phyloP scores from a whole-genome alignment of 23 red algal species.

The Rhodosorus marinus region DNA sequence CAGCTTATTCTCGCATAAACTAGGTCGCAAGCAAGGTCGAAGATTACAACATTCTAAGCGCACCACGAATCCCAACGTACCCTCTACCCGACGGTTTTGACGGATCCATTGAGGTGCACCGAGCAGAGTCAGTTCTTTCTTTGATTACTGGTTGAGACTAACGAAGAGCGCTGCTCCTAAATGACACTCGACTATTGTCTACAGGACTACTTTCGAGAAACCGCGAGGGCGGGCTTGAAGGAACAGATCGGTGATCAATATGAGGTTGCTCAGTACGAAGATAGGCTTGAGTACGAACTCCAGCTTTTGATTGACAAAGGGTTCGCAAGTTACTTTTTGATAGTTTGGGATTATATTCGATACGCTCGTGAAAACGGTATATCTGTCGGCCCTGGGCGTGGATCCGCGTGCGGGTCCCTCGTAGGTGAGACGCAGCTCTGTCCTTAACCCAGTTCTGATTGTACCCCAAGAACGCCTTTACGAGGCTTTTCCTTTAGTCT shows the following conservation, averaged over 20 bases:
- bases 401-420: slow-evolving; percentile 83
- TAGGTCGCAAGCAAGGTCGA: slow-evolving; percentile 73
- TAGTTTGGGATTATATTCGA: slow-evolving; percentile 86
- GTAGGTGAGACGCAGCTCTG: too few relatives aligned
- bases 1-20: too few relatives aligned
- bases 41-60: slow-evolving; percentile 36
- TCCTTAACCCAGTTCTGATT: background rate
- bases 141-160: too few relatives aligned
- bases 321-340: slow-evolving; percentile 84
- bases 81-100: slow-evolving; percentile 27
- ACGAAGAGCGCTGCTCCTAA: too few relatives aligned
- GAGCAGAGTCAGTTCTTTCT: too few relatives aligned
- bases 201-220: slow-evolving; percentile 18
- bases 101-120: background rate
- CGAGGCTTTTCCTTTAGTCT: too few relatives aligned
- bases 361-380: slow-evolving; percentile 51
- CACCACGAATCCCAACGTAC: slow-evolving; percentile 63
- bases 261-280: too few relatives aligned
- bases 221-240: slow-evolving; percentile 6
- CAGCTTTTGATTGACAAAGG: slow-evolving; percentile 57
- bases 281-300: slow-evolving; percentile 64
- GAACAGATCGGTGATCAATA: slow-evolving; percentile 10
- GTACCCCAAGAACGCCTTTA: too few relatives aligned
- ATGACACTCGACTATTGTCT: slow-evolving; percentile 4
- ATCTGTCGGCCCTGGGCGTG: slow-evolving; percentile 83